Base-by-base conservation (phyloP, 352 stramenopile species). In the Phytopythium oedochilum region DNA sequence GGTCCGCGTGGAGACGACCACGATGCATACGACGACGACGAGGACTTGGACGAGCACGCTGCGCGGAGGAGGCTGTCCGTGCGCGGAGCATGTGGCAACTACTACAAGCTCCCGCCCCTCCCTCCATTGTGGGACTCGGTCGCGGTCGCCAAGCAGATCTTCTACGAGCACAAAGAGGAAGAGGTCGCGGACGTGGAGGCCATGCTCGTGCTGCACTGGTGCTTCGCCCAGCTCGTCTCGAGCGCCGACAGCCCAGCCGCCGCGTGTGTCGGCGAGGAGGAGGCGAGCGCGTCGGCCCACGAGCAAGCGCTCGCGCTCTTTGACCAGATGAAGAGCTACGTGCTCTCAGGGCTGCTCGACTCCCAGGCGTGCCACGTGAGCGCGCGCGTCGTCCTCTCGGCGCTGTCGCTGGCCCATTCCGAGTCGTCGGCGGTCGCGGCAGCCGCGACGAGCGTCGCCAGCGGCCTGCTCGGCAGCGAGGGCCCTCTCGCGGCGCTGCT, bases 71-170 rank as follows among this genome's bases (percentile, higher is more conserved):
- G 70, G n/a, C 70, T 91, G 53, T 75, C 79, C 40, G 53, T 89
- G 5, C 68, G 64, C 58, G 79, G 81, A 31, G 62, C 71, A 23
- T 88, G 79, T 34, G 77, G 75, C 15, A 74, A 70, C 14, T 52
- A 47, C 11, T 92, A 91, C 39, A 50, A 67, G 35, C 69, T 89
- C 26, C 43, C 68, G 10, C 49, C 70, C 12, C 45, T 94, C 38
- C 62, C 71, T 5, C 10, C 29, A 17, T 66, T 78, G 15, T 93
- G 83, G 81, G 83, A 92, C 40, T 76, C 73, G 14, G 43, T 78
- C 0, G 77, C 77, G 5, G 64, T 92, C 48, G 75, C 74, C 43
- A 94, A 94, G 46, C 81, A 91, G 57, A 61, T 91, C 45, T 89
- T 76, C 47, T 89, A 90, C 54, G 77, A 91, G 58, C 60, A 68